Evolutionary conservation across 441 rosid species (phyloP), one percentile per base, ranked within the genome.

Genomic region (Adansonia madagascariensis): DNA sequence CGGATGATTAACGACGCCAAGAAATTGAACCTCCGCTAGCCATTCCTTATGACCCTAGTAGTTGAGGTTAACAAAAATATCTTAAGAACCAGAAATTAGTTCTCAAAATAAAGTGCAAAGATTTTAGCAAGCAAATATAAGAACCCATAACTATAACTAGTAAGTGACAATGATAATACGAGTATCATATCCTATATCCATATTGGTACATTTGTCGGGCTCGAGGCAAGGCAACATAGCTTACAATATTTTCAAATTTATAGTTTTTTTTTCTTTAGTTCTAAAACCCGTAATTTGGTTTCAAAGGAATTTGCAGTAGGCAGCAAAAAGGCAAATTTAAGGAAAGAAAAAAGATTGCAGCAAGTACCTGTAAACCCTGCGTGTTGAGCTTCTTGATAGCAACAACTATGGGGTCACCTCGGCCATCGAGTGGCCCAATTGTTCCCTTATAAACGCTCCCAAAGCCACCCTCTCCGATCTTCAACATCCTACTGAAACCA

Each of bases 401-500:
- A 64, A 86, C 86, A 41, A 55, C 74, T 14, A 77, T 46, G 11
- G 82, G 79, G 31, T 59, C 65, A 27, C 78, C 84, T 49, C 20
- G 64, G 8, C 76, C 84, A 11, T 50, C 53, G 2, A 60, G 49
- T 56, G 86, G 80, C 18, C 4, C 61, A 56, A 86, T 60, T 0
- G 84, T 80, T 41, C 89, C 89, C 62, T 80, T 84, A 57, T 86
- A 86, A 39, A 86, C 89, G 52, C 84, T 80, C 77, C 89, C 89
- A 83, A 86, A 86, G 11, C 89, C 89, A n/a, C 89, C 89, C 74
- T 86, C 84, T 18, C 89, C 89, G 4, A 86, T 63, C 81, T 84
- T 86, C n/a, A 84, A 53, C 78, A 75, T 5, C 78, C 79, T 77
- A 55, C 24, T 80, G 78, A 86, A 86, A n/a, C 83, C 85, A 68